A percentile compares a stretch with the other conserved stretches of the same genome.
phyloP scores from a whole-genome alignment of 768 basidiomycete genomes.

The Leccinum longicurvipes region DNA sequence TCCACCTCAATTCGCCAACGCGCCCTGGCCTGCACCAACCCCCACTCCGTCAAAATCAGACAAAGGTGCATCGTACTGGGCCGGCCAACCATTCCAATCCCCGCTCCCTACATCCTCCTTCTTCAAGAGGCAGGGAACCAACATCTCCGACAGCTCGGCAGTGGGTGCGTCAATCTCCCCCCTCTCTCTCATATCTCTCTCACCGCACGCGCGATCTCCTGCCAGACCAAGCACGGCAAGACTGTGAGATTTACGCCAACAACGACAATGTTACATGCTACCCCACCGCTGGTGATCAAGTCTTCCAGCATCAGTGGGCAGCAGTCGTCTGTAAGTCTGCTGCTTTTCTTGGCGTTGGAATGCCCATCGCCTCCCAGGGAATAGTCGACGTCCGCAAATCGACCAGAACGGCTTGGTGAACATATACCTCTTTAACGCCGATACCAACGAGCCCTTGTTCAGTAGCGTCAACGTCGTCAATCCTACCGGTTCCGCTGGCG shows the following conservation, averaged over 20 bases:
- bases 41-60: slow-evolving; percentile 27
- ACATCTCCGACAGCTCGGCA: slow-evolving; percentile 22
- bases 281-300: slow-evolving; percentile 50
- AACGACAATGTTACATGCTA: slow-evolving; percentile 80
- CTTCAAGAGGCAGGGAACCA: slow-evolving; percentile 22
- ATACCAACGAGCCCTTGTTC: slow-evolving; percentile 50
- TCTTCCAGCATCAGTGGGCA: slow-evolving; percentile 74
- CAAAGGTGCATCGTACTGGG: slow-evolving; percentile 33
- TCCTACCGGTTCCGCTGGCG: slow-evolving; percentile 55
- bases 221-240: slow-evolving; percentile 37
- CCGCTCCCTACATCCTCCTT: slow-evolving; percentile 10
- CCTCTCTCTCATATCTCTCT: slow-evolving; percentile 8
- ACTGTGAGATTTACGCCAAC: slow-evolving; percentile 56
- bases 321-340: slow-evolving; percentile 72
- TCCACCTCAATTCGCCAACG: slow-evolving; percentile 30
- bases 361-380: slow-evolving; percentile 50
- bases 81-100: slow-evolving; percentile 31
- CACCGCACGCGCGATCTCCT: slow-evolving; percentile 5
- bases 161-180: slow-evolving; percentile 26
- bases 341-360: slow-evolving; percentile 6
- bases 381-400: slow-evolving; percentile 64
- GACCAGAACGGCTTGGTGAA: slow-evolving; percentile 63
- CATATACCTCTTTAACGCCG: slow-evolving; percentile 75
- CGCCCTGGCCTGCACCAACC: slow-evolving; percentile 47
- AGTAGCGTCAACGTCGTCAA: slow-evolving; percentile 46